Base-by-base conservation (phyloP, 1,284 basidiomycete genomes). In the Cryptococcus hybrid region DNA sequence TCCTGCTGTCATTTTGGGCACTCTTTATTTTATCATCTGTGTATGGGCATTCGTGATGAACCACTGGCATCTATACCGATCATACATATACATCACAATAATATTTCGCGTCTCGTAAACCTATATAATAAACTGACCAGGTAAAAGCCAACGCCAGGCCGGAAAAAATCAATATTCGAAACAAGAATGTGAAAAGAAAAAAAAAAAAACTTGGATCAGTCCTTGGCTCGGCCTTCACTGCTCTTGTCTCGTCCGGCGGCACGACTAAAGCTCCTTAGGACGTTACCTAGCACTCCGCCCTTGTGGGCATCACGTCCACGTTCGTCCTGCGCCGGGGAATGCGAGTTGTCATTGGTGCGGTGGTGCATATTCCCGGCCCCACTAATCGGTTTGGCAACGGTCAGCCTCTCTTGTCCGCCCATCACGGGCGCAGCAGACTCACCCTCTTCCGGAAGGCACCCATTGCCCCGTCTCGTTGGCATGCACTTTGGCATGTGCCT, bases 201-300 rank as follows among this genome's bases (percentile, higher is more conserved):
- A 5, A 7, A 30, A 12, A 47, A 47, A 47, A 3, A 30, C n/a
- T 5, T n/a, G n/a, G 30, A 15, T 36, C 18, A 48, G 18, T 59
- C 49, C 37, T 52, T 48, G 9, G 54, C 51, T 5, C 60, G 55
- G 30, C n/a, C n/a, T n/a, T 66, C 64, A 12, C 46, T 24, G 30
- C 63, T 67, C 57, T 57, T 61, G 34, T 70, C 72, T 55, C 70
- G 59, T 24, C 71, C 67, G 7, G 70, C 58, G 0, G 75, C 73
- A n/a, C 75, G 64, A 56, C 70, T 73, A 40, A 78, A 53, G 57
- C 69, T 71, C 39, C 77, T 61, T 53, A 77, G 45, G 45, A 78
- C 69, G 55, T 67, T 76, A 45, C 70, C 69, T 9, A 78, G 57
- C n/a, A 78, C 57, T 13, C 76, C 71, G 43, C 64, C 67, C 24